These are phyloP conservation scores for Trypanosoma avium DNA, from an alignment of 208 protist genomes.

Conservation along the genomic window DNA sequence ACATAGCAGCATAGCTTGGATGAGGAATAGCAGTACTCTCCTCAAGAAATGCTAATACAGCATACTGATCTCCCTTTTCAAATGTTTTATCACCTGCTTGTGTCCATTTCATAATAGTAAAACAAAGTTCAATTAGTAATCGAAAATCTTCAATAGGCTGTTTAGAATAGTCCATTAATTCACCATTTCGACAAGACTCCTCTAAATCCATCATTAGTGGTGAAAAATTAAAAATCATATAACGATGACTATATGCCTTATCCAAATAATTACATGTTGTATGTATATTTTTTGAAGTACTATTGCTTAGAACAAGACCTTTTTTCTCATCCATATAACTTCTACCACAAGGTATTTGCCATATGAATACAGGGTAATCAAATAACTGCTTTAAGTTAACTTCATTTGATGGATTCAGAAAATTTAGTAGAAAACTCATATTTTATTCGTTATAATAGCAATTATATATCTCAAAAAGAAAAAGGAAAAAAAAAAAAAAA, in stretches of 20 bases:
- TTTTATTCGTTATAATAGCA: slow-evolving; percentile 36
- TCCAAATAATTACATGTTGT: slow-evolving; percentile 48
- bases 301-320: slow-evolving; percentile 37
- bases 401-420: background rate
- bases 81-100: slow-evolving; percentile 27
- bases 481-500: too few relatives aligned
- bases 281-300: slow-evolving; percentile 48
- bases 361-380: slow-evolving; percentile 73
- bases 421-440: slow-evolving; percentile 39
- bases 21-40: slow-evolving; percentile 47
- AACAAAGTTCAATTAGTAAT: slow-evolving; percentile 72
- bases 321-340: slow-evolving; percentile 43
- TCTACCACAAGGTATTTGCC: slow-evolving; percentile 69
- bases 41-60: slow-evolving; percentile 68
- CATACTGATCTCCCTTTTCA: slow-evolving; percentile 36
- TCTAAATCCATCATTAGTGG: slow-evolving; percentile 76
- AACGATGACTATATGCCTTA: slow-evolving; percentile 42
- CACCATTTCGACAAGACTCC: slow-evolving; percentile 44
- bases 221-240: slow-evolving; percentile 84
- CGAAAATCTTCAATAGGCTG: slow-evolving; percentile 70
- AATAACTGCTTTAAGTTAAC: slow-evolving; percentile 58
- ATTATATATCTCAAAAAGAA: background rate
- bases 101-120: slow-evolving; percentile 73
- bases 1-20: slow-evolving; percentile 78
- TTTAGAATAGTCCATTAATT: slow-evolving; percentile 79